Evolutionary conservation across 257 asterid genomes (phyloP).

Genomic region (Apocynum venetum): DNA sequence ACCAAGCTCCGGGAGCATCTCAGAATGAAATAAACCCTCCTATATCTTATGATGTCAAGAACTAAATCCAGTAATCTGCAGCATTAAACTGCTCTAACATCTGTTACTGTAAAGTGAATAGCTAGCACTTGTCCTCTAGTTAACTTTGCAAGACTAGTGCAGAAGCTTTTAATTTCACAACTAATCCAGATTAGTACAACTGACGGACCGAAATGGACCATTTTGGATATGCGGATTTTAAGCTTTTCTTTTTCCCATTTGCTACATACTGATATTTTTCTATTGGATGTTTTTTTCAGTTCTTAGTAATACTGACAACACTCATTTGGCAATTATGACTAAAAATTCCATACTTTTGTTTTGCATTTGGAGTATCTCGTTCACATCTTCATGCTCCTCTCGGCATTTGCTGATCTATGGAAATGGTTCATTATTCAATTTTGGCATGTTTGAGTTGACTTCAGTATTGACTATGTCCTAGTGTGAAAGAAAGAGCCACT

Average conservation of each 20-base stretch:
- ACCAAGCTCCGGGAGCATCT: constrained; percentile 1
- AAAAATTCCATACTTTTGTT: no score
- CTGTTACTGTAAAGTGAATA: not conserved
- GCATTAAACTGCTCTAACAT: constrained; percentile 1
- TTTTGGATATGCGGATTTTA: no score
- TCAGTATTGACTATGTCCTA: not conserved
- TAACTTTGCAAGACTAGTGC: no score
- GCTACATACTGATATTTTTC: not conserved
- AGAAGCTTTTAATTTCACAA: no score
- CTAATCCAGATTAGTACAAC: no score
- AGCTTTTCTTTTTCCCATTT: no score
- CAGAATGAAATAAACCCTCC: not conserved
- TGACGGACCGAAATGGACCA: no score
- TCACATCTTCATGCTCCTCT: no score
- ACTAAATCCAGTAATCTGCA: not conserved
- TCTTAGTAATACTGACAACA: not conserved
- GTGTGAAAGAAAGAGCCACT: not conserved
- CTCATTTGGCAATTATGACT: not conserved
- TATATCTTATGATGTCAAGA: not conserved
- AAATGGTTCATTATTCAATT: no score
- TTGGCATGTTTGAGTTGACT: not conserved
- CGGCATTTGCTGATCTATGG: no score
- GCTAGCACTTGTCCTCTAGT: no score
- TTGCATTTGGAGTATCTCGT: no score
- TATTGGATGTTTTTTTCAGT: not conserved